Evolutionary conservation across 2,329 filamentous ascomycete genomes (phyloP).

Genomic region (Apiospora saccharicola): DNA sequence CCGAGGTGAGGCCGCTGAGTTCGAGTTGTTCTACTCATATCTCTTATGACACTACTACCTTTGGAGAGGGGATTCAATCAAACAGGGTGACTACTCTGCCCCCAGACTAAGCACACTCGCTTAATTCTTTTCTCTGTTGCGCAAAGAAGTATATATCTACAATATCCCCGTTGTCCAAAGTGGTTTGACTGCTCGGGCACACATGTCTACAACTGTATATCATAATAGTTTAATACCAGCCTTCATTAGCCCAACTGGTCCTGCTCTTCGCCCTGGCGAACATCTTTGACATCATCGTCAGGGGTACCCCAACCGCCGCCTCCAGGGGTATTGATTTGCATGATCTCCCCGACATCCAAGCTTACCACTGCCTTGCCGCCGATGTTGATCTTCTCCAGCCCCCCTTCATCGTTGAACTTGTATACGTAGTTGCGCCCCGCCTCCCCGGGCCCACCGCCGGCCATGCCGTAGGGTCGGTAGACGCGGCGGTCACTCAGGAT

Average conservation of each 20-base stretch:
- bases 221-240: neutral
- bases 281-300: neutral
- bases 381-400: constrained; percentile 41
- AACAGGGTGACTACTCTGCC: neutral
- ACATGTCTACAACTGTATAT: neutral
- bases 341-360: constrained; percentile 43
- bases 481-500: constrained; percentile 76
- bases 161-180: no score
- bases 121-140: neutral
- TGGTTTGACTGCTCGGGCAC: neutral
- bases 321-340: constrained; percentile 46
- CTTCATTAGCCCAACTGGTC: neutral
- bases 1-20: constrained; percentile 4
- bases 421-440: constrained; percentile 65
- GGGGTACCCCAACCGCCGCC: constrained; percentile 41
- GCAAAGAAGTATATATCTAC: neutral
- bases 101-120: neutral
- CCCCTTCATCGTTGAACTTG: constrained; percentile 37
- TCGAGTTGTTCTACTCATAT: neutral
- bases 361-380: constrained; percentile 43
- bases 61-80: neutral
- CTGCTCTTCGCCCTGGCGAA: neutral
- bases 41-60: neutral
- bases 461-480: constrained; percentile 74
- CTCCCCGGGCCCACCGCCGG: constrained; percentile 70